Evolutionary conservation across 2,329 filamentous ascomycete species (phyloP).

Genomic region (Ilyonectria robusta): DNA sequence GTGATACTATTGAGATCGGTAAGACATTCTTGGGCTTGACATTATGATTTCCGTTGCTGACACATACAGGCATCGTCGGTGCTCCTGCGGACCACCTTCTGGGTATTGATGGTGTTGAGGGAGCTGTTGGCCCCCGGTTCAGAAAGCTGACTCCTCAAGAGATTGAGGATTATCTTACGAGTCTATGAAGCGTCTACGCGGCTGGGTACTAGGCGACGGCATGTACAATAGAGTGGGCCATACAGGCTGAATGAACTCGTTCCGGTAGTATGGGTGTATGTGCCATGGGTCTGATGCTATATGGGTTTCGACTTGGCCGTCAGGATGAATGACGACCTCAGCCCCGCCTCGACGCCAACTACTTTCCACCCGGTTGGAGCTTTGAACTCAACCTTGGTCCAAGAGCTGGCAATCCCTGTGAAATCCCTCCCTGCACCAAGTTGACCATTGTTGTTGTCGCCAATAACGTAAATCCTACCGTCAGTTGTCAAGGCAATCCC

Average conservation of each 20-base stretch:
- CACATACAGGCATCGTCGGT: constrained; percentile 84
- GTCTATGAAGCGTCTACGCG: constrained; percentile 75
- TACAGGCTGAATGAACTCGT: constrained; percentile 52
- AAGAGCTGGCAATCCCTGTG: constrained; percentile 46
- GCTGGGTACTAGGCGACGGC: constrained; percentile 47
- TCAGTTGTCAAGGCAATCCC: constrained; percentile 67
- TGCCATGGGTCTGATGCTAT: constrained; percentile 29
- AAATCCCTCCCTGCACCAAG: constrained; percentile 60
- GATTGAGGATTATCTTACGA: constrained; percentile 99
- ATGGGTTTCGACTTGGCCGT: constrained; percentile 43
- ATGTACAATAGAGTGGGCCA: constrained; percentile 67
- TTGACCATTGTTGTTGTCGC: constrained; percentile 72
- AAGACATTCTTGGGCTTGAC: constrained; percentile 51
- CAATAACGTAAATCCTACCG: constrained; percentile 67
- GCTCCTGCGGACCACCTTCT: constrained; percentile 94
- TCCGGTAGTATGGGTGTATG: constrained; percentile 36
- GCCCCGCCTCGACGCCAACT: constrained; percentile 63
- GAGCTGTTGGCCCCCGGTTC: constrained; percentile 88
- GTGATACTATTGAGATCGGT: constrained; percentile 98
- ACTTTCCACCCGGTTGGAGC: constrained; percentile 47
- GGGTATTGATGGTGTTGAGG: constrained; percentile 90
- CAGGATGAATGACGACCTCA: constrained; percentile 65
- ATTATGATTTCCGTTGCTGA: constrained; percentile 41
- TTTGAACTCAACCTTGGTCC: constrained; percentile 55
- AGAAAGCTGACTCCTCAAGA: constrained; percentile 96